Evolutionary conservation across 2,329 filamentous ascomycete genomes (phyloP).

Genomic region (Fusarium secorum): DNA sequence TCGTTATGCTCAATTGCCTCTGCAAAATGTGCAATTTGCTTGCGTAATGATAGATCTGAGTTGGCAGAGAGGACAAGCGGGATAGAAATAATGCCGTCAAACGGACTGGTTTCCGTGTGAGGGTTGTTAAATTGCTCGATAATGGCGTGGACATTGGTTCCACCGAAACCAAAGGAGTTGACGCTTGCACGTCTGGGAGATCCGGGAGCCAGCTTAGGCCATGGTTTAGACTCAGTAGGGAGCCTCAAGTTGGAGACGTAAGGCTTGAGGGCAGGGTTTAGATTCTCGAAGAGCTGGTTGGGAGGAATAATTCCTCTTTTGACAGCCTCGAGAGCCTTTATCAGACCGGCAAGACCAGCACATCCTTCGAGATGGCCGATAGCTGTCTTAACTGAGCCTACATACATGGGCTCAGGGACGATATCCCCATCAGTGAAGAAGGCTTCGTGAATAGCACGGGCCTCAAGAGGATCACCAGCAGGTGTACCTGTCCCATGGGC

Average conservation of each 20-base stretch:
- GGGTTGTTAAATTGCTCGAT: not conserved
- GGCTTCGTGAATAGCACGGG: not conserved
- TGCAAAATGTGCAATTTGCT: not conserved
- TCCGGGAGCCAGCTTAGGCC: not conserved
- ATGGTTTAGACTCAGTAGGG: not conserved
- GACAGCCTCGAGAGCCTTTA: not conserved
- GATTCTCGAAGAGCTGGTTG: not conserved
- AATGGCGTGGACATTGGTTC: not conserved
- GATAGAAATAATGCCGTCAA: not conserved
- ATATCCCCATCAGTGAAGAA: not conserved
- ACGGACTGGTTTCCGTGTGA: not conserved
- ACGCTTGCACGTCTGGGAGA: not conserved
- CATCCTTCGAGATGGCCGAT: constrained; percentile 1
- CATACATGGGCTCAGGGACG: not conserved
- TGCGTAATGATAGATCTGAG: not conserved
- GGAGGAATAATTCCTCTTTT: not conserved
- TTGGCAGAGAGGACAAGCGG: not conserved
- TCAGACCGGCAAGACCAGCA: not conserved
- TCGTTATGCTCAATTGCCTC: not conserved
- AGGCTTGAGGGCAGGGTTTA: not conserved
- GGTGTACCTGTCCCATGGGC: not conserved
- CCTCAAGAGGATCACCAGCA: not conserved
- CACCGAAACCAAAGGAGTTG: constrained; percentile 1
- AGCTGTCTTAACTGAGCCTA: not conserved
- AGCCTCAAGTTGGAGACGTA: not conserved